These are phyloP conservation scores for Trichopus zeylanicus DNA, from an alignment of 116 monocot genomes.

Conservation along the genomic window DNA sequence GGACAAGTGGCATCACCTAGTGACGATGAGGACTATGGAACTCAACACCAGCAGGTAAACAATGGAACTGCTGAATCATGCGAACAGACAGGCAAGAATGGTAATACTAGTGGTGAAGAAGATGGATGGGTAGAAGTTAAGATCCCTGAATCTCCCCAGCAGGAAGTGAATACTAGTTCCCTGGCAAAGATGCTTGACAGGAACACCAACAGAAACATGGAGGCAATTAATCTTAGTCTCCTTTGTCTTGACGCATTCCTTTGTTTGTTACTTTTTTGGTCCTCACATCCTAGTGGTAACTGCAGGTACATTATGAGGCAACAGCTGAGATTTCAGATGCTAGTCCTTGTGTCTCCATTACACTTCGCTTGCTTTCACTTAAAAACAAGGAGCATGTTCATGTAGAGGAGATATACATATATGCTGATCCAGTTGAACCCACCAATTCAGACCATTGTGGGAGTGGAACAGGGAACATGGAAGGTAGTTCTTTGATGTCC, in stretches of 20 bases:
- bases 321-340: conserved; percentile 84
- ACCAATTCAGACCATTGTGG: conserved; percentile 15
- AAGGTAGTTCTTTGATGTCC: conserved; percentile 52
- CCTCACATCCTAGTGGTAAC: conserved; percentile 3
- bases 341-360: conserved; percentile 60
- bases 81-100: conserved; percentile 12
- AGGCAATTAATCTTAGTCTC: conserved; percentile 21
- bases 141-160: conserved; percentile 26
- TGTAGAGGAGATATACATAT: conserved; percentile 81
- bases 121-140: conserved; percentile 88
- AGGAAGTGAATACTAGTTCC: conserved; percentile 7
- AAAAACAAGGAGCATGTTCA: conserved; percentile 51
- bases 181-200: conserved; percentile 5
- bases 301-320: conserved; percentile 78
- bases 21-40: conserved; percentile 4
- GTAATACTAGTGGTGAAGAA: conserved; percentile 39
- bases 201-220: conserved; percentile 16
- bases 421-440: conserved; percentile 68
- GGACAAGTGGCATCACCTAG: conserved; percentile 20
- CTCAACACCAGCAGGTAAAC: conserved; percentile 7
- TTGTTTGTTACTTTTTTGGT: not conserved
- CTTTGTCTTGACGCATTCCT: conserved; percentile 6
- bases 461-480: conserved; percentile 13
- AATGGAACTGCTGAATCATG: conserved; percentile 7
- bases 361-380: conserved; percentile 79